phyloP scores from a whole-genome alignment of 192 early-diverging fungal species.

The Coemansia nantahalensis region DNA sequence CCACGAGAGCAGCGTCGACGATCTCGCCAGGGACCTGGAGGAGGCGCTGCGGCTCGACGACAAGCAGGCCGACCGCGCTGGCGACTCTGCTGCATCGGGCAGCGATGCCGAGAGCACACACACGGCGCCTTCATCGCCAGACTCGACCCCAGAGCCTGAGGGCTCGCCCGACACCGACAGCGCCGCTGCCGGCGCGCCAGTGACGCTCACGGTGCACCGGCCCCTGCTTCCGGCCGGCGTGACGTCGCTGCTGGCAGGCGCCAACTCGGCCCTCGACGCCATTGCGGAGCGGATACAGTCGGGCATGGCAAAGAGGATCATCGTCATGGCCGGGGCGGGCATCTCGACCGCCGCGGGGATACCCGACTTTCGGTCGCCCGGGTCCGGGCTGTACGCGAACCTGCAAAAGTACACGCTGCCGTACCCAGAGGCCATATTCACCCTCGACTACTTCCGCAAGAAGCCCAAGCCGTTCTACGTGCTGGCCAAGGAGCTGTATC shows the following conservation, averaged over 20 bases:
- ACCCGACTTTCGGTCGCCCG: slow-evolving; percentile 91
- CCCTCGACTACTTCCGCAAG: slow-evolving; percentile 82
- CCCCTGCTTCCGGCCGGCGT: slow-evolving; percentile 13
- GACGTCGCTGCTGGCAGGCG: slow-evolving; percentile 12
- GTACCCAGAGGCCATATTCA: slow-evolving; percentile 94
- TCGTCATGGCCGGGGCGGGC: slow-evolving; percentile 93
- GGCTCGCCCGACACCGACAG: too few species aligned
- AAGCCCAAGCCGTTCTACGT: slow-evolving; percentile 87
- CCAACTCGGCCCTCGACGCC: slow-evolving; percentile 24
- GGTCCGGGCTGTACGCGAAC: slow-evolving; percentile 91
- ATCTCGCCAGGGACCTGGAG: slow-evolving; percentile 26
- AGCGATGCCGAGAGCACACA: not conserved
- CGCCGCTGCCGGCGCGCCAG: too few species aligned
- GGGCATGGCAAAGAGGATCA: slow-evolving; percentile 52
- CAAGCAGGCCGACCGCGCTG: not conserved
- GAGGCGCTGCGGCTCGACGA: slow-evolving; percentile 14
- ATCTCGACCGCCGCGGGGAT: slow-evolving; percentile 74
- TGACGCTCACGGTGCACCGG: slow-evolving; percentile 11
- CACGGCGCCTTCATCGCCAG: not conserved
- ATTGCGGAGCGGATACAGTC: slow-evolving; percentile 22
- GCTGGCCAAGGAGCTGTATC: slow-evolving; percentile 88
- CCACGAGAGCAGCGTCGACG: slow-evolving; percentile 7
- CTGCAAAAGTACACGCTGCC: slow-evolving; percentile 86
- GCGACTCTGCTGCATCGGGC: not conserved
- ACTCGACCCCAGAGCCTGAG: not conserved